Evolutionary conservation across 345 rosid genomes (phyloP).

Genomic region (Sonneratia alba): DNA sequence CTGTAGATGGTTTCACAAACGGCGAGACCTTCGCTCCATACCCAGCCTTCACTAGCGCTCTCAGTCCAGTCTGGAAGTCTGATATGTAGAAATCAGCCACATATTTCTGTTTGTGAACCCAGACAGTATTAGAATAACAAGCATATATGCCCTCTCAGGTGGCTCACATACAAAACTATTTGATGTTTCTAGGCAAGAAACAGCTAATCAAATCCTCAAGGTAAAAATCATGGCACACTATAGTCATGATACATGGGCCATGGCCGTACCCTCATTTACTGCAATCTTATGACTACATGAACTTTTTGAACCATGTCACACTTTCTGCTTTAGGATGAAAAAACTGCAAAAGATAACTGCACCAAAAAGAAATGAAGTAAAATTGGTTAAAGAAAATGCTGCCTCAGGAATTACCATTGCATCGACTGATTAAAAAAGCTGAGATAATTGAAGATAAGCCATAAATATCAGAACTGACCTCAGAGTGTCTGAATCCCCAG

Average conservation of each 20-base stretch:
- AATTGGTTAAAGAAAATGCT: too few relatives aligned
- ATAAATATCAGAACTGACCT: conserved; percentile 33
- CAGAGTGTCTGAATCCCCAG: conserved; percentile 82
- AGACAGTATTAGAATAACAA: background rate
- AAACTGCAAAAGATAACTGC: too few relatives aligned
- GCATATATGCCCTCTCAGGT: background rate
- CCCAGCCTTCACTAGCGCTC: conserved; percentile 90
- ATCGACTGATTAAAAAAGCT: too few relatives aligned
- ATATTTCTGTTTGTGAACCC: conserved; percentile 47
- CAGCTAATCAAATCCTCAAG: background rate
- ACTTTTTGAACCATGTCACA: too few relatives aligned
- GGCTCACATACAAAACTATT: background rate
- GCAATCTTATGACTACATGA: too few relatives aligned
- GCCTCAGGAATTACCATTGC: too few relatives aligned
- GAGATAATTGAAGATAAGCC: too few relatives aligned
- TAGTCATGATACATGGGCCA: too few relatives aligned
- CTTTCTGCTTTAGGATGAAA: too few relatives aligned
- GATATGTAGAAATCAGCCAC: conserved; percentile 89
- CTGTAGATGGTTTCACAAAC: conserved; percentile 57
- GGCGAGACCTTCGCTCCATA: conserved; percentile 87
- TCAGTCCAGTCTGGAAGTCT: conserved; percentile 82
- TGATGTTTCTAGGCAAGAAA: background rate
- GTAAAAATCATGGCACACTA: too few relatives aligned
- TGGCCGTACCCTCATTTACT: too few relatives aligned
- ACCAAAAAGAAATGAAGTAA: too few relatives aligned